Conservation (phyloP, 306 rosid genomes). For the Prinsepia uniflora region DNA sequence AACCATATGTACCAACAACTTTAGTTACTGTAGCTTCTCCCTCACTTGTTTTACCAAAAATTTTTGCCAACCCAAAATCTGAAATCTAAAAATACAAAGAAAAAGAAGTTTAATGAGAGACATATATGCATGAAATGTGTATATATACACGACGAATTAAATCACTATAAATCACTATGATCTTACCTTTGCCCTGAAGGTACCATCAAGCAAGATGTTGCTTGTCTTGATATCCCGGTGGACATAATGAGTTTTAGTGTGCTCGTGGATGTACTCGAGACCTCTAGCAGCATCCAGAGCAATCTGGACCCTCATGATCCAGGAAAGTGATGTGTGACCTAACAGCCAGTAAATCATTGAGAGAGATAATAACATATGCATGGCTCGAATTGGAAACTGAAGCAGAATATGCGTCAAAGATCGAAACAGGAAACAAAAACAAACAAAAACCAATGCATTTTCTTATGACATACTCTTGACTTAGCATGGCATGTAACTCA, state of each 20-base stretch:
- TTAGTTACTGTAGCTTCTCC: slow-evolving; percentile 76
- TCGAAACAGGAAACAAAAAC: neutral
- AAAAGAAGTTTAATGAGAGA: slow-evolving; percentile 3
- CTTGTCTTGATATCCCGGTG: slow-evolving; percentile 98
- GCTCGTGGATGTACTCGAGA: slow-evolving; percentile 97
- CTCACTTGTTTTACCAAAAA: slow-evolving; percentile 69
- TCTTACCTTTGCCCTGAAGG: slow-evolving; percentile 83
- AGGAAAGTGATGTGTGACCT: slow-evolving; percentile 91
- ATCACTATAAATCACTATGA: slow-evolving; percentile 6
- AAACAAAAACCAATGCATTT: neutral
- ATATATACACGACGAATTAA: slow-evolving; percentile 13
- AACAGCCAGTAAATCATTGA: slow-evolving; percentile 26
- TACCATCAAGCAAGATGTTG: slow-evolving; percentile 87
- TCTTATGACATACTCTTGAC: slow-evolving; percentile 2
- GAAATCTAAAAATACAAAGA: slow-evolving; percentile 56
- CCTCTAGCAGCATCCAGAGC: slow-evolving; percentile 93
- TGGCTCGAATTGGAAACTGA: slow-evolving; percentile 1
- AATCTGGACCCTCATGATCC: slow-evolving; percentile 97
- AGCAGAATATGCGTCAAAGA: neutral
- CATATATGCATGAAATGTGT: slow-evolving; percentile 15
- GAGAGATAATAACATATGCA: slow-evolving; percentile 12
- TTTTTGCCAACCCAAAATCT: slow-evolving; percentile 96
- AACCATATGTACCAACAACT: slow-evolving; percentile 98
- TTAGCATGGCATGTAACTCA: slow-evolving; percentile 35
- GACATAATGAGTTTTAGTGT: slow-evolving; percentile 87